Evolutionary conservation across 108 stramenopile genomes (phyloP).

Genomic region (Asterionellopsis glacialis): DNA sequence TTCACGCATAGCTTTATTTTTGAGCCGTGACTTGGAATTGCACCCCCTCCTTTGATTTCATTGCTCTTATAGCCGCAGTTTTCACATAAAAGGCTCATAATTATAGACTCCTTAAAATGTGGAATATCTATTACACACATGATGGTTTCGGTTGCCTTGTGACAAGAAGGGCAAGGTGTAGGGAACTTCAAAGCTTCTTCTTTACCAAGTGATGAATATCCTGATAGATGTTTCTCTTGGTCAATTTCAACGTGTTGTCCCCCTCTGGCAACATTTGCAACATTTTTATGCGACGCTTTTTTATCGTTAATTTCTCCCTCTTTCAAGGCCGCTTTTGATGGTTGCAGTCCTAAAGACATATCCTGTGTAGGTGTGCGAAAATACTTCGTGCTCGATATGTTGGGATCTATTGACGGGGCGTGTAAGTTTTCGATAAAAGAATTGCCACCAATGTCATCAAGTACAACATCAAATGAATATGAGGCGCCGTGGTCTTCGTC

Average conservation of each 20-base stretch:
- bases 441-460: constrained; percentile 77
- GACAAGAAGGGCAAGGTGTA: constrained; percentile 51
- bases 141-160: constrained; percentile 30
- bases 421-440: constrained; percentile 64
- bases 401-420: constrained; percentile 32
- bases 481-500: constrained; percentile 4
- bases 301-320: constrained; percentile 29
- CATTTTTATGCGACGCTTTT: constrained; percentile 39
- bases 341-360: constrained; percentile 47
- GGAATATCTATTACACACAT: constrained; percentile 88
- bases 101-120: constrained; percentile 91
- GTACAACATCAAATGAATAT: constrained; percentile 58
- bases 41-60: constrained; percentile 91
- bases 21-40: constrained; percentile 71
- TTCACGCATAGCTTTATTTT: constrained; percentile 45
- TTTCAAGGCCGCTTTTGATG: constrained; percentile 22
- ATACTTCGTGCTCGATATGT: constrained; percentile 25
- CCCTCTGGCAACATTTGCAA: constrained; percentile 18
- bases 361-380: constrained; percentile 40
- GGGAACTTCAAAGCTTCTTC: constrained; percentile 41
- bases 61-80: constrained; percentile 80
- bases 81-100: constrained; percentile 87
- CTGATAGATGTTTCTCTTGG: neutral
- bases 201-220: neutral
- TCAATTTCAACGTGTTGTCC: constrained; percentile 9